Conservation (phyloP, 352 stramenopile species). For the Pythium guiyangense region DNA sequence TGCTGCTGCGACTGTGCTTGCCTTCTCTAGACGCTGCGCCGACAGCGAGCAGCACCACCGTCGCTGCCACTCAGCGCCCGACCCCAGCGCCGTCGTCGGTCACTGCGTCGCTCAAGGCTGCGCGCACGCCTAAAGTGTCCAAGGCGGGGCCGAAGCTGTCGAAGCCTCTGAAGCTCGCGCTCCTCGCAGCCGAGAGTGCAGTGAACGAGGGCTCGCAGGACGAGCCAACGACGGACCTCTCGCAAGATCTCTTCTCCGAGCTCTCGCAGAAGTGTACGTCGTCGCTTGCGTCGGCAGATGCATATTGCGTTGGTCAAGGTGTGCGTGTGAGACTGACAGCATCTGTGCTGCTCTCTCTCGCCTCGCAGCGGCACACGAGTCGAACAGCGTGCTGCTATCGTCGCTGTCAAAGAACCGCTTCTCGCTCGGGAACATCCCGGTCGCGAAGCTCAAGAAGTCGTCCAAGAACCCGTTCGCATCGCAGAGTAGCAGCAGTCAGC, state of each 20-base stretch:
- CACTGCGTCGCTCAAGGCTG: background rate
- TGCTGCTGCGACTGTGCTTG: background rate
- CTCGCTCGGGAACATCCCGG: slow-evolving; percentile 67
- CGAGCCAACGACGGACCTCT: slow-evolving; percentile 19
- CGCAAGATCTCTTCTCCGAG: slow-evolving; percentile 45
- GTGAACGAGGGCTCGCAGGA: slow-evolving; percentile 34
- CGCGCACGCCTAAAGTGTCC: background rate
- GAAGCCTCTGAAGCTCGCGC: background rate
- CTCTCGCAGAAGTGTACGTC: slow-evolving; percentile 44
- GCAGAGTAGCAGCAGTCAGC: slow-evolving; percentile 14
- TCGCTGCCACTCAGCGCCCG: too few species aligned
- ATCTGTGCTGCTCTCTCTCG: slow-evolving; percentile 1
- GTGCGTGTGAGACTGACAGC: background rate
- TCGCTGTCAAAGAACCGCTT: slow-evolving; percentile 69
- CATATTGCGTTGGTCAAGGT: background rate
- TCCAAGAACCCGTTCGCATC: slow-evolving; percentile 72
- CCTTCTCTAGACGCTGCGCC: too few species aligned
- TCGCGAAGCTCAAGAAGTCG: slow-evolving; percentile 79
- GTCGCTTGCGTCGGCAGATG: background rate
- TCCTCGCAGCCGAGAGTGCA: slow-evolving; percentile 13
- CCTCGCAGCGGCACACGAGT: slow-evolving; percentile 32
- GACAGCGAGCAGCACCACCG: too few species aligned
- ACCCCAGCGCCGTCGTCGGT: background rate
- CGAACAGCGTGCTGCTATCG: slow-evolving; percentile 57
- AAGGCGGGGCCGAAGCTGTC: slow-evolving; percentile 5